Base-by-base conservation (phyloP, 1,284 basidiomycete genomes). In the Inonotus hispidus region DNA sequence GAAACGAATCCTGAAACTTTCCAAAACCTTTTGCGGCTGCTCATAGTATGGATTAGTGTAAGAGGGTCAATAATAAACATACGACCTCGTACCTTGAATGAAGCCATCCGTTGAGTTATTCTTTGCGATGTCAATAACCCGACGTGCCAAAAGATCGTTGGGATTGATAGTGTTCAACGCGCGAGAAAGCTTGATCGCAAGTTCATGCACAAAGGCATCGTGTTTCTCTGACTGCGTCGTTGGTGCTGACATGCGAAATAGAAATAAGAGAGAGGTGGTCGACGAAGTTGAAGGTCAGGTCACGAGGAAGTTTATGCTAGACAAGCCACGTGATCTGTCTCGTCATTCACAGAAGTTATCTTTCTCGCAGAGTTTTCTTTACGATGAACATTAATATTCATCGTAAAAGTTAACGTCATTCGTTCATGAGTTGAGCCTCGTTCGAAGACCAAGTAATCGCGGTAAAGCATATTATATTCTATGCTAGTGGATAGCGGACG, bases 21-120 rank as follows among this genome's bases (percentile, higher is more conserved):
- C 92, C 93, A 75, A 96, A 96, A 32, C 87, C 79, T 61, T 80
- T 82, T 53, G 91, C 87, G 66, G 93, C 93, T 86, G 68, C 5
- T 0, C 53, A 38, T 5, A 35, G 21, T n/a, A 23, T 8, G 19
- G 16, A 19, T 41, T 50, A 27, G 46, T 19, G n/a, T 29, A 50
- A 35, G 52, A 41, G 19, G 38, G 11, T 59, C 32, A 16, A 39
- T 3, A 19, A 54, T 10, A 14, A 14, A 13, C 1, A 27, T 8
- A 3, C 27, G n/a, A 37, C 23, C 27, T 61, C 75, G 58, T 55
- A 83, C 81, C 82, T 67, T 75, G 79, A 45, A 83, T 79, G 71
- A 93, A 93, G 0, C 80, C 83, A 23, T 84, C 82, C 21, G 82
- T 67, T 1, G 84, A 71, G 66, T 85, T 90, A 1, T 81, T 82